Base-by-base conservation (phyloP, 176 grass and related monocot genomes). In the Oryza coarctata region DNA sequence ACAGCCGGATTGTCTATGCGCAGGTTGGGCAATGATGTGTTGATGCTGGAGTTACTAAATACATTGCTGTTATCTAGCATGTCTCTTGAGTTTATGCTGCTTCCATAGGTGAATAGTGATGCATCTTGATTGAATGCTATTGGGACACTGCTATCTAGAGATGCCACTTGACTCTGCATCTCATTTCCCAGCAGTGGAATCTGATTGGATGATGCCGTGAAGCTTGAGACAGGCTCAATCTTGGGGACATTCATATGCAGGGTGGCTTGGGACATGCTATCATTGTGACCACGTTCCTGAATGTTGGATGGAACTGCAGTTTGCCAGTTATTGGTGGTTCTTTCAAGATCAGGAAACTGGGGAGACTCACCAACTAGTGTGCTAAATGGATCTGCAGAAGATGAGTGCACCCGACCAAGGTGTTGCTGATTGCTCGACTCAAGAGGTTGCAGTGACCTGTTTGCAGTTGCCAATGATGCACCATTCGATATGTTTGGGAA, bases 241-340 rank as follows among this genome's bases (percentile, higher is more conserved):
- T 44, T 82, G 13, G 62, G 85, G 34, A 34, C 82, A 87, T 76
- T 71, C n/a, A 63, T 82, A 65, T 68, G 82, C 35, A 74, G 32
- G 45, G 58, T 79, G 47, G 69, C 55, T 86, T 85, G 80, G 45
- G 92, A 73, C 43, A 92, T 64, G 44, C 25, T 90, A 66, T 82
- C 85, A 49, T 87, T 79, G 44, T 73, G 80, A 69, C 88, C 75
- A 63, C 86, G 49, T 20, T 86, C 79, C 74, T 83, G 87, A 82
- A 72, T 45, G 33, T 67, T 94, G 17, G 92, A 85, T 63, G 77
- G 66, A 75, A 85, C 81, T 23, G 73, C 86, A 64, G 68, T 63
- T 87, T 86, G 87, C 92, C 92, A 94, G 62, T 84, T 75, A 57
- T 65, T 74, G 57, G 77, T 75, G 72, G 67, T 82, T 65, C 86